Evolutionary conservation across 768 basidiomycete species (phyloP), one percentile per base, ranked within the genome.

Genomic region (Hypholoma sublateritium): DNA sequence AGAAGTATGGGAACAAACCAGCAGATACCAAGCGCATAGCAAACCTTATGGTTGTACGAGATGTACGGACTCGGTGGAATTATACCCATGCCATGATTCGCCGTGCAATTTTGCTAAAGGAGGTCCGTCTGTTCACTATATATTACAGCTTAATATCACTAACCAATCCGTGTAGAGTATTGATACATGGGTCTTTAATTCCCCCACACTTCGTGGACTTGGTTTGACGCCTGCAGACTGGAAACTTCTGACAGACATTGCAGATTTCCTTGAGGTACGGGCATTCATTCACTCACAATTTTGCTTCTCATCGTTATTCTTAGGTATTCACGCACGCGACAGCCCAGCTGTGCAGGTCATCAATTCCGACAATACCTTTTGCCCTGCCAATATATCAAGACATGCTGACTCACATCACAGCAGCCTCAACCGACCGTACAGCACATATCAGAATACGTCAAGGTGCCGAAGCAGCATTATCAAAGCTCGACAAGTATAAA

Each of bases 1-100:
- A 53, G 5, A 57, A 58, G 39, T 67, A 65, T 43, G 53, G 48
- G 13, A 32, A 28, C 3, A 25, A 32, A 28, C 3, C 28, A 6
- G 21, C 47, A 52, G 21, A 37, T 2, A 6, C 1, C 14, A 45
- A 45, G 2, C 35, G 42, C 4, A 50, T 56, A 7, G 45, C 47
- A n/a, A 28, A 36, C 11, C 58, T 73, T 2, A 68, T 69, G 66
- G 69, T 70, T 1, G 62, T 75, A 5, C 63, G 68, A 2, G 70
- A 75, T 64, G 65, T 74, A 13, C 53, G 44, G 8, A 75, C 70
- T 9, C 57, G 69, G 11, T 73, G 72, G 73, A 71, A 73, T 49
- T 72, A 61, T 22, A 74, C 72, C 9, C 68, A 75, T 45, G 67
- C 68, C 6, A 72, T 72, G 70, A 70, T 74, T 35, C 28, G 58